Evolutionary conservation across 202 grass and related monocot species (phyloP), one percentile per base, ranked within the genome.

Genomic region (Bolboschoenoplectus hybrid): DNA sequence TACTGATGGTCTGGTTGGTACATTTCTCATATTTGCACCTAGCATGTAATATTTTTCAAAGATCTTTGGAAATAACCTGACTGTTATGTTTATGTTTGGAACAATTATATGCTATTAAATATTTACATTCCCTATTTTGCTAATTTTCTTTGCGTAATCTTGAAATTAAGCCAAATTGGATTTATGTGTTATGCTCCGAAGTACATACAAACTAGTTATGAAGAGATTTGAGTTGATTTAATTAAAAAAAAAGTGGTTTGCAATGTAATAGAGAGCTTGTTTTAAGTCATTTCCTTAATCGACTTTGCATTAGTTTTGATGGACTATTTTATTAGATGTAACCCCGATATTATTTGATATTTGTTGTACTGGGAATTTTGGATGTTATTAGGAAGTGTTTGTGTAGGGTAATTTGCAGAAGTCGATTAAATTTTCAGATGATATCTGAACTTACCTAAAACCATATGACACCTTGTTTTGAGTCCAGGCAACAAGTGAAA

Each of bases 1-100:
- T 35, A 75, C 46, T 75, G 46, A 32, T 75, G 7, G 43, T 75
- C 72, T 75, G 73, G 9, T 77, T 77, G 49, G 26, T 17, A 16
- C 49, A 35, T 55, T 36, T 77, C 49, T 77, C 49, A 38, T 17
- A 16, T 7, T 53, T 36, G 19, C 26, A 52, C 62, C 76, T 85
- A 47, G 80, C 73, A 60, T 61, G 38, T 51, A 7, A 40, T 67
- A 80, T 68, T 76, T 44, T 19, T 69, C 40, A 43, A 70, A 26
- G 2, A 70, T n/a, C 40, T 6, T 19, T 70, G 39, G 20, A 34
- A 52, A 52, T 35, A 51, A 75, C 9, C 45, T 55, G 9, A 55
- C 12, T 74, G 68, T 51, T 74, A 13, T 44, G 6, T 50, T 34
- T 3, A 72, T 72, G n/a, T 51, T 51, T 46, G 4, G 19, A 50